Percentiles rank a stretch among this genome's conserved stretches.
Evolutionary conservation across 1,284 basidiomycete genomes (phyloP).

Genomic region (Naganishia liquefaciens): DNA sequence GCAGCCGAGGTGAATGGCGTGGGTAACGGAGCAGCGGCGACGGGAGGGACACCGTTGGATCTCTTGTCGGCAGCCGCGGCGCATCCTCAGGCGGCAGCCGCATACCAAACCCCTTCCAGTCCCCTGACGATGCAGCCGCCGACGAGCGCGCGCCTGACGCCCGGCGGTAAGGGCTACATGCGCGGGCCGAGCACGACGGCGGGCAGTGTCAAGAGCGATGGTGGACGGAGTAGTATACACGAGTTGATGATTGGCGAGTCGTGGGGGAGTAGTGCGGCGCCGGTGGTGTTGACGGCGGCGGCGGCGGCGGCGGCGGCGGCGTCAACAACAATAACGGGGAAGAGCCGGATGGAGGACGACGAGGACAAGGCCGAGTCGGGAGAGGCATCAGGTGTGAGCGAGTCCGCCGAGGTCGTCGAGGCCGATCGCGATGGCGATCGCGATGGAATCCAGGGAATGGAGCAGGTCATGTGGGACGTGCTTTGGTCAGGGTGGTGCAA

Average conservation of each 20-base stretch:
- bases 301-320: background rate
- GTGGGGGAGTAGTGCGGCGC: conserved; percentile 1
- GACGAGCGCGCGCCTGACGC: background rate
- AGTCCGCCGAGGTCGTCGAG: background rate
- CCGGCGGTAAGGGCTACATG: background rate
- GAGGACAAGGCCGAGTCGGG: background rate
- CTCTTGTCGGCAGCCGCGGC: conserved; percentile 14
- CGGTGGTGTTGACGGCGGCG: background rate
- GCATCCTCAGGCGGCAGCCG: background rate
- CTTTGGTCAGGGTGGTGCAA: conserved; percentile 51
- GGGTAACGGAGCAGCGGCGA: background rate
- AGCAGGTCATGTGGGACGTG: conserved; percentile 39
- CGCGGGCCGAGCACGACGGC: conserved; percentile 1
- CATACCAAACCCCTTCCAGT: background rate
- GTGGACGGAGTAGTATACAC: conserved; percentile 17
- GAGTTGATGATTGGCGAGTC: conserved; percentile 27
- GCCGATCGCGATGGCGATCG: background rate
- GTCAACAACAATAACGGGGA: background rate
- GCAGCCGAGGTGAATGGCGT: background rate
- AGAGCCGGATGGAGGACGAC: background rate
- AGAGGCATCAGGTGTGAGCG: background rate
- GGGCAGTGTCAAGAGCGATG: conserved; percentile 13
- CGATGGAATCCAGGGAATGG: background rate
- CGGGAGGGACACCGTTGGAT: conserved; percentile 7
- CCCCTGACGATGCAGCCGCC: background rate